Conservation (phyloP, 805 yeast species). For the Yamadazyma takamatsuzukensis region DNA sequence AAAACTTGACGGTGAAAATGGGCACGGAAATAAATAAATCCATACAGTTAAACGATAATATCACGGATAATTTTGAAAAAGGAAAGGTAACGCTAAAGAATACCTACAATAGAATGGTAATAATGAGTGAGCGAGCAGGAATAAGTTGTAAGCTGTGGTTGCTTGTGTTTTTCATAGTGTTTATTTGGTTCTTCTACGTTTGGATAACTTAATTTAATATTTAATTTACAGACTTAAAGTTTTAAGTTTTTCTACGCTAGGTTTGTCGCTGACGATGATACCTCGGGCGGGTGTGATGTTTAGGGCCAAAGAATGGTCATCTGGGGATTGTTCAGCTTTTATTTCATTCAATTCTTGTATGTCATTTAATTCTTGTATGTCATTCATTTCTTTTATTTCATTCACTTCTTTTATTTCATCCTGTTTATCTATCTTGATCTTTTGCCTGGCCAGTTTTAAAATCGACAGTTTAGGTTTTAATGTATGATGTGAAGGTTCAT, state of each 20-base stretch:
- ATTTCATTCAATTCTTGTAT: neutral
- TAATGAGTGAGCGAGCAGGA: slow-evolving; percentile 45
- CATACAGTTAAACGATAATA: slow-evolving; percentile 37
- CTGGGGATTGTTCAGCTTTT: neutral
- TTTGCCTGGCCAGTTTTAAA: slow-evolving; percentile 19
- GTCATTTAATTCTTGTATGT: too few relatives aligned
- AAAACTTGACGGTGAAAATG: slow-evolving; percentile 39
- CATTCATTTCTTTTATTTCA: too few relatives aligned
- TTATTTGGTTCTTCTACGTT: slow-evolving; percentile 38
- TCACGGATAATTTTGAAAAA: slow-evolving; percentile 35
- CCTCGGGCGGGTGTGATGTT: too few relatives aligned
- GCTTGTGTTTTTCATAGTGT: slow-evolving; percentile 32
- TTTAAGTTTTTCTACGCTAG: too few relatives aligned
- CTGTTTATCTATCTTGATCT: neutral
- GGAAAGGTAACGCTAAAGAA: slow-evolving; percentile 39
- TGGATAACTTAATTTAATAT: slow-evolving; percentile 35
- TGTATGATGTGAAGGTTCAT: slow-evolving; percentile 39
- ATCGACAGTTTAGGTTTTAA: slow-evolving; percentile 41
- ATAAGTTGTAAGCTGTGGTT: slow-evolving; percentile 45
- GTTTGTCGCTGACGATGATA: too few relatives aligned
- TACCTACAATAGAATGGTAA: slow-evolving; percentile 41
- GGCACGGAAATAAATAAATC: slow-evolving; percentile 43
- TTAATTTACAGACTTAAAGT: too few relatives aligned
- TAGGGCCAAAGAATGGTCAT: too few relatives aligned
- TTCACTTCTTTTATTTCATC: neutral